phyloP scores from a whole-genome alignment of 208 protist species.

The Leishmania mexicana region DNA sequence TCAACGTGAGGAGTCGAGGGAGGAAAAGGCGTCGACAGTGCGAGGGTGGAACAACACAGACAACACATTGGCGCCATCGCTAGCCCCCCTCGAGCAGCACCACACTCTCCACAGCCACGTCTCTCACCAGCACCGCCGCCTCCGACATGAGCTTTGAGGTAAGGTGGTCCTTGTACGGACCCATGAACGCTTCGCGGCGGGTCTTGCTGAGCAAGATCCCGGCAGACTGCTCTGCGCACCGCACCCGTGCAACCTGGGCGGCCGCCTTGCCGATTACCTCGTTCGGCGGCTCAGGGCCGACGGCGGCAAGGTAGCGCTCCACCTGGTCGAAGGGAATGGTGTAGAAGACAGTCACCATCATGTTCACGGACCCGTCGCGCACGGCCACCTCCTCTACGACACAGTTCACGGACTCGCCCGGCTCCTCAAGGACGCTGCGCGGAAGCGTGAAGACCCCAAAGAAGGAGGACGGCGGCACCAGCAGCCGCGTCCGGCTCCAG shows the following conservation, averaged over 20 bases:
- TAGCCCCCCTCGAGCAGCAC: slow-evolving; percentile 42
- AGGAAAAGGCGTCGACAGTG: neutral
- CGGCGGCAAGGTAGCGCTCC: slow-evolving; percentile 81
- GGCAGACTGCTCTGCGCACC: slow-evolving; percentile 62
- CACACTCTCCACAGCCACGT: slow-evolving; percentile 64
- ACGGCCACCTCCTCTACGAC: slow-evolving; percentile 58
- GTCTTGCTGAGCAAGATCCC: slow-evolving; percentile 71
- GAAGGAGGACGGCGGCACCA: slow-evolving; percentile 74
- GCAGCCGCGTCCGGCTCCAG: slow-evolving; percentile 43
- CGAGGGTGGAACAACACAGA: neutral
- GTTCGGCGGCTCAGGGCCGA: slow-evolving; percentile 75
- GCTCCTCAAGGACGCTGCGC: slow-evolving; percentile 44
- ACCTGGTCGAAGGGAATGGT: slow-evolving; percentile 72
- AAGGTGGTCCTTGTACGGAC: slow-evolving; percentile 51
- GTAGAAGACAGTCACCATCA: slow-evolving; percentile 71
- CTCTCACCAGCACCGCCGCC: slow-evolving; percentile 52
- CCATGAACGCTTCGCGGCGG: slow-evolving; percentile 67
- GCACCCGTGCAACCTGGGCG: slow-evolving; percentile 50
- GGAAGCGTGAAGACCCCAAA: slow-evolving; percentile 81
- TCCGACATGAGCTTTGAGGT: slow-evolving; percentile 73
- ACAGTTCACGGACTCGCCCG: slow-evolving; percentile 66
- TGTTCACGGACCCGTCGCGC: slow-evolving; percentile 64
- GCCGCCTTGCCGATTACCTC: slow-evolving; percentile 66
- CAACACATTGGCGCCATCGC: slow-evolving; percentile 5
- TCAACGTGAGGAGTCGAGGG: neutral